Evolutionary conservation across 768 basidiomycete species (phyloP), one percentile per base, ranked within the genome.

Genomic region (Tulasnella sp.): DNA sequence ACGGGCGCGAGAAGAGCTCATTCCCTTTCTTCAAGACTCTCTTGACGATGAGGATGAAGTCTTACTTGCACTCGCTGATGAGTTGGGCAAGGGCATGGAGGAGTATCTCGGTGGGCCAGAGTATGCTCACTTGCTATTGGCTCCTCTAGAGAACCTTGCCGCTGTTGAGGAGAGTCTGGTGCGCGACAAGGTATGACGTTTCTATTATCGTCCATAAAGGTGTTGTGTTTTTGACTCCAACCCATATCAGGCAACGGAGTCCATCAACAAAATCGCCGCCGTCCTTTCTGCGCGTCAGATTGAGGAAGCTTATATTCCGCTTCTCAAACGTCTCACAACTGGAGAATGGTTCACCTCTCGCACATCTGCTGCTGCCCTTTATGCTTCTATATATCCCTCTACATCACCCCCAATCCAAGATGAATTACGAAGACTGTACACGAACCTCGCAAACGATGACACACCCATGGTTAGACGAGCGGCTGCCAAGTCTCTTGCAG

Each of bases 331-430:
- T 47, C 75, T 99, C 45, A 81, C 90, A 2, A 76, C 77, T 52
- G 95, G 92, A 53, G 93, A 98, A 67, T 99, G 95, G 95, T 98
- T 98, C 70, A 98, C 95, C 10, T 92, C 91, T 4, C 78, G 95
- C 52, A 95, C 90, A 34, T 96, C 93, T 20, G 86, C 93, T 33
- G 90, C 90, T 53, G 87, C 93, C 7, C 74, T 99, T 16, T 98
- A 86, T 66, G 77, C 90, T 13, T 81, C 90, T 10, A 86, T 89
- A 29, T 99, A 98, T 64, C 69, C 78, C 27, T 83, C 82, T 62
- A 84, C 83, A 19, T 76, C 83, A 2, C 67, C 79, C 12, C 60
- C 70, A 34, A 69, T 81, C 53, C 86, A 91, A 66, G 88, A 90
- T 50, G 93, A 98, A 34, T 68, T 98, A 59, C 77, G 92, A 56